Percentiles rank a stretch among this genome's conserved stretches.
phyloP scores from a whole-genome alignment of 1,284 basidiomycete genomes.

The Waitea zeae region DNA sequence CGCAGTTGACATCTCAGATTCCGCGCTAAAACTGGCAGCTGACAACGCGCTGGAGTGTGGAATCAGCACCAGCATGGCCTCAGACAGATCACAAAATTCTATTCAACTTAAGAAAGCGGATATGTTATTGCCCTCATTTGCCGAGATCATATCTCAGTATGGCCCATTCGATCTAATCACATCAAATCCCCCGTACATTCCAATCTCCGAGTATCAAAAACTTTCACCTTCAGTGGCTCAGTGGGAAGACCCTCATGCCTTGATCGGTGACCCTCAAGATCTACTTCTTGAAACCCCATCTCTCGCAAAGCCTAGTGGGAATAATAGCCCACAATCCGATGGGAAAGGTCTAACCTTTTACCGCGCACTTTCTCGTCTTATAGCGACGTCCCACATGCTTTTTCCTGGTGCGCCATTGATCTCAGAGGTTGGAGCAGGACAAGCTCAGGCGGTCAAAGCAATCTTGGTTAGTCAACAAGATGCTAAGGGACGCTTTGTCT shows the following conservation, averaged over 20 bases:
- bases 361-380: slow-evolving; percentile 43
- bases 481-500: not conserved
- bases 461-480: slow-evolving; percentile 25
- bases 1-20: slow-evolving; percentile 56
- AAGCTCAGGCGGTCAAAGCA: slow-evolving; percentile 41
- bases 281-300: not conserved
- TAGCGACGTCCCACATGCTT: slow-evolving; percentile 29
- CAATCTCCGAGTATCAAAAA: slow-evolving; percentile 39
- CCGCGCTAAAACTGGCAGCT: slow-evolving; percentile 51
- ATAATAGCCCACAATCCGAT: slow-evolving; percentile 5
- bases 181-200: slow-evolving; percentile 89
- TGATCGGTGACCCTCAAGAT: slow-evolving; percentile 51
- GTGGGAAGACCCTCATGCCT: slow-evolving; percentile 67
- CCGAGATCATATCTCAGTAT: slow-evolving; percentile 16
- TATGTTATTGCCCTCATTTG: slow-evolving; percentile 22
- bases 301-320: not conserved
- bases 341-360: slow-evolving; percentile 72
- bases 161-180: slow-evolving; percentile 63
- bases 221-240: slow-evolving; percentile 53
- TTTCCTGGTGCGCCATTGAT: slow-evolving; percentile 36
- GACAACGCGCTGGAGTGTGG: slow-evolving; percentile 45
- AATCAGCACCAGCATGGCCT: slow-evolving; percentile 13
- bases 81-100: slow-evolving; percentile 21
- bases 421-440: slow-evolving; percentile 66
- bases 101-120: slow-evolving; percentile 30